Conservation (phyloP, 2,329 filamentous ascomycete species). For the Alternaria rosae region DNA sequence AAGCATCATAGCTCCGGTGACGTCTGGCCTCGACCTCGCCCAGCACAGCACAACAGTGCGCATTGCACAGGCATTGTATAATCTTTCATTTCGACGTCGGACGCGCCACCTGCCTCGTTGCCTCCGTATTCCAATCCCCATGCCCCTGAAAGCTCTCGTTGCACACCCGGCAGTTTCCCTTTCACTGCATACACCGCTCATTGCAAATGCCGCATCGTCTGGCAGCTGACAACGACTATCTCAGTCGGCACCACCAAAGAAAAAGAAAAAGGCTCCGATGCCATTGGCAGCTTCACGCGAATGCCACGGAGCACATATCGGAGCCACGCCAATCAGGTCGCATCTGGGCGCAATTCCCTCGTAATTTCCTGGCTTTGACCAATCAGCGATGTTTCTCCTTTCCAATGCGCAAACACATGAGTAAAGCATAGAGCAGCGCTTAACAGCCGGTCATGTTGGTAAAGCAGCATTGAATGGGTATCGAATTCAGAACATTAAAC, state of each 20-base stretch:
- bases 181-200: background rate
- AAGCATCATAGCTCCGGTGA: constrained; percentile 26
- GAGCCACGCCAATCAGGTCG: constrained; percentile 11
- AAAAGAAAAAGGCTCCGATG: background rate
- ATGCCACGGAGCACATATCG: background rate
- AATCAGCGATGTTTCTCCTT: constrained; percentile 3
- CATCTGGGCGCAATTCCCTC: constrained; percentile 3
- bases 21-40: constrained; percentile 17
- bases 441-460: background rate
- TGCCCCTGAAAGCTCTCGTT: background rate
- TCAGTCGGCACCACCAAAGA: background rate
- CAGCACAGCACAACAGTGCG: constrained; percentile 14
- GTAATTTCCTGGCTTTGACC: constrained; percentile 7
- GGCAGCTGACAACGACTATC: background rate
- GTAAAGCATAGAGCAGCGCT: background rate
- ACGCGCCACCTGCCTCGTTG: constrained; percentile 9
- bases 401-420: background rate
- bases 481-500: background rate
- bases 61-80: constrained; percentile 1
- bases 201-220: background rate
- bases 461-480: background rate
- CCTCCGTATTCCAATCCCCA: background rate
- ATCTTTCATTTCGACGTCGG: constrained; percentile 1
- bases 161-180: background rate
- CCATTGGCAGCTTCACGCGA: background rate